phyloP scores from a whole-genome alignment of 2,329 filamentous ascomycete genomes.

The Microdochium paspali region DNA sequence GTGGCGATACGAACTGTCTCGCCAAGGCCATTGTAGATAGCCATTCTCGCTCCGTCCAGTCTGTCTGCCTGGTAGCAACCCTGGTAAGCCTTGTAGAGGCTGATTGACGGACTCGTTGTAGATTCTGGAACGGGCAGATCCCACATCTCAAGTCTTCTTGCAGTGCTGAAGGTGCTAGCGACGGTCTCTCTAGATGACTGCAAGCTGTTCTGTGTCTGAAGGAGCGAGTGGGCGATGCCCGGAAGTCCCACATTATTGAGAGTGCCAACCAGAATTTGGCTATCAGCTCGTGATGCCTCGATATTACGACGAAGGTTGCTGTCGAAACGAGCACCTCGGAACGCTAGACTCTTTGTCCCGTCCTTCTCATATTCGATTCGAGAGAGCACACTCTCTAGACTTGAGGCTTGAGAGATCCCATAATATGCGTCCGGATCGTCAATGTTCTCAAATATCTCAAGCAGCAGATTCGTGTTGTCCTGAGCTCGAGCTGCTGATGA shows the following conservation, averaged over 20 bases:
- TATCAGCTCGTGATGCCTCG: constrained; percentile 46
- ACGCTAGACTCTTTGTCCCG: constrained; percentile 77
- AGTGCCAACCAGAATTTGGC: constrained; percentile 63
- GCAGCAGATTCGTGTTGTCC: constrained; percentile 58
- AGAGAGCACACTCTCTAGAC: constrained; percentile 66
- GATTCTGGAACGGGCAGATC: constrained; percentile 67
- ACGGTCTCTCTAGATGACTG: constrained; percentile 49
- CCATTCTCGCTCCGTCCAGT: constrained; percentile 38
- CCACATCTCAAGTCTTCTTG: constrained; percentile 82
- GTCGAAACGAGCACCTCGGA: constrained; percentile 85
- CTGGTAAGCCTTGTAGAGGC: constrained; percentile 74
- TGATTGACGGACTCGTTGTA: constrained; percentile 54
- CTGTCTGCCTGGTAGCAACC: constrained; percentile 60
- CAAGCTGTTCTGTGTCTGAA: constrained; percentile 55
- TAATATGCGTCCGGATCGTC: constrained; percentile 97
- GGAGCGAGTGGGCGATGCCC: constrained; percentile 73
- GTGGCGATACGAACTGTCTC: constrained; percentile 50
- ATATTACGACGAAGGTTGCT: constrained; percentile 62
- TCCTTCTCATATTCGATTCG: constrained; percentile 85
- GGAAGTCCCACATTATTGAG: constrained; percentile 75
- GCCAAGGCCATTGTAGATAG: constrained; percentile 55
- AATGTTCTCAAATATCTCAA: constrained; percentile 81
- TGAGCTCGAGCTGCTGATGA: constrained; percentile 48
- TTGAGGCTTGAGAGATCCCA: constrained; percentile 71
- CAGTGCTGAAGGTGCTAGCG: constrained; percentile 69